Percentiles rank a stretch among this genome's conserved stretches.
These are phyloP conservation scores for Candida railenensis DNA, from an alignment of 805 yeast species.

Conservation along the genomic window DNA sequence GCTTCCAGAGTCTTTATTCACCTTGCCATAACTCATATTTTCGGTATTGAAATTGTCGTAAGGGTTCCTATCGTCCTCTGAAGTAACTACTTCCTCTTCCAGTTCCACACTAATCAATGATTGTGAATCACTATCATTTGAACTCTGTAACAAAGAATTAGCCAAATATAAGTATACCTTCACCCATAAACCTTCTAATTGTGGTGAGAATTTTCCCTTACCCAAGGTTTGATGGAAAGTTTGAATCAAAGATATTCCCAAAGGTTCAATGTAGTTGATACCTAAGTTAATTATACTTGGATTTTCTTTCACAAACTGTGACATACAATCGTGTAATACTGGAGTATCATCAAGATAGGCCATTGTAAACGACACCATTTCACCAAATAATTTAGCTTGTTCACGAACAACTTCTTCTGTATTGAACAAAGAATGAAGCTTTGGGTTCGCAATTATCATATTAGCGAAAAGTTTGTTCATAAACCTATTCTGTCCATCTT, in stretches of 20 bases:
- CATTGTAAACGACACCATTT: conserved; percentile 31
- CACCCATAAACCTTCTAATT: conserved; percentile 38
- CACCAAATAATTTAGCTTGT: conserved; percentile 36
- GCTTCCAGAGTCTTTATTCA: conserved; percentile 2
- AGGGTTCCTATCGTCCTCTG: conserved; percentile 5
- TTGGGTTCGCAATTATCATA: conserved; percentile 30
- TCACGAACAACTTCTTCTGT: conserved; percentile 20
- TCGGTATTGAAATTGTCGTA: conserved; percentile 1
- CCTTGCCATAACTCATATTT: conserved; percentile 2
- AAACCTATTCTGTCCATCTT: conserved; percentile 29
- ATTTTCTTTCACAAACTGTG: conserved; percentile 31
- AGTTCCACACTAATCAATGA: conserved; percentile 16
- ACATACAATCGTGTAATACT: conserved; percentile 32
- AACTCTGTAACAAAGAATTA: conserved; percentile 30
- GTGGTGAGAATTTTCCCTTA: conserved; percentile 24
- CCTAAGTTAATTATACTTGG: conserved; percentile 22
- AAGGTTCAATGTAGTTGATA: conserved; percentile 35
- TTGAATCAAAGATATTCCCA: conserved; percentile 39
- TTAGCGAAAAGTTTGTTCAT: conserved; percentile 30
- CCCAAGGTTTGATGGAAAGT: conserved; percentile 39
- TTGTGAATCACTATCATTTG: conserved; percentile 24
- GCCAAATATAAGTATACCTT: conserved; percentile 40
- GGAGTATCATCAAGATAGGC: conserved; percentile 26
- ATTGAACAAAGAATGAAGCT: conserved; percentile 20
- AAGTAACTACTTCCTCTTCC: conserved; percentile 8